Evolutionary conservation across 306 rosid species (phyloP).

Genomic region (Echinosophora koreensis): DNA sequence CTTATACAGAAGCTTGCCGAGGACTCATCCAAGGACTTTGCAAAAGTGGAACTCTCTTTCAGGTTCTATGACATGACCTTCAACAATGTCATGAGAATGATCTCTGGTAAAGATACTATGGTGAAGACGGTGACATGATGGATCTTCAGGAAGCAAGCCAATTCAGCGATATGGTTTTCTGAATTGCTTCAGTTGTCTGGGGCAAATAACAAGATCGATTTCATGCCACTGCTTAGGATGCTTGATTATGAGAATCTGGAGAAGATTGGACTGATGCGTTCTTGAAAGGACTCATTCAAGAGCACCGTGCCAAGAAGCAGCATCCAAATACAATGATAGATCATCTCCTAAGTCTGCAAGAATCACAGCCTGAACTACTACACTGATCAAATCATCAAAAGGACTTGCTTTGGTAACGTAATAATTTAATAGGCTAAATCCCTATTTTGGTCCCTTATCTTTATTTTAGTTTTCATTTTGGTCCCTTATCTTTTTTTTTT

Average conservation of each 20-base stretch:
- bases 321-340: slow-evolving; percentile 53
- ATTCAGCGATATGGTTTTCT: slow-evolving; percentile 45
- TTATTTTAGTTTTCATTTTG: no score
- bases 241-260: slow-evolving; percentile 38
- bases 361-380: no score
- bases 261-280: slow-evolving; percentile 48
- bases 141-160: slow-evolving; percentile 52
- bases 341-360: slow-evolving; percentile 55
- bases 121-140: slow-evolving; percentile 43
- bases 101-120: slow-evolving; percentile 55
- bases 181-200: slow-evolving; percentile 35
- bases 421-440: no score
- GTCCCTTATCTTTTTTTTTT: no score
- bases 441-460: no score
- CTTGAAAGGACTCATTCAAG: slow-evolving; percentile 45
- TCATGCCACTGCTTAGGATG: slow-evolving; percentile 52
- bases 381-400: no score
- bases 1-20: slow-evolving; percentile 36
- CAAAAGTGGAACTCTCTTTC: slow-evolving; percentile 45
- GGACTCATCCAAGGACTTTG: slow-evolving; percentile 6
- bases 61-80: slow-evolving; percentile 51
- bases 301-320: not conserved
- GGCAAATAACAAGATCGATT: slow-evolving; percentile 50
- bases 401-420: no score
- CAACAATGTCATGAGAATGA: slow-evolving; percentile 55